Conservation (phyloP, 83 land plant genomes). For the Isoetes engelmannii region DNA sequence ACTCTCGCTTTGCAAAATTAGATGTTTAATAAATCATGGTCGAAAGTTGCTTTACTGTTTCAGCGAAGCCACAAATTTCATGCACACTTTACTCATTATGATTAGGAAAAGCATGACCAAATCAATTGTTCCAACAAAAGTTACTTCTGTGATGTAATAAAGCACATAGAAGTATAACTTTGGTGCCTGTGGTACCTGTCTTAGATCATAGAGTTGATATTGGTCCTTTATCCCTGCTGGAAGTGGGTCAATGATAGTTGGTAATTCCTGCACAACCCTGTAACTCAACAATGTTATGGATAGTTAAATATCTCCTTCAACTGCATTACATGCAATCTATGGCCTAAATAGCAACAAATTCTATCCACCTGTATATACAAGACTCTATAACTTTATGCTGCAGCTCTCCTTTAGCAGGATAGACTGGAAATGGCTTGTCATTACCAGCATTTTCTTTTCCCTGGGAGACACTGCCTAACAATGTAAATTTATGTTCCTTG, state of each 20-base stretch:
- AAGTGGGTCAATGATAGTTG: conserved; percentile 66
- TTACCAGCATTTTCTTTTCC: conserved; percentile 8
- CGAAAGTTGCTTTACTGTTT: too few species aligned
- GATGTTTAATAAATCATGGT: too few species aligned
- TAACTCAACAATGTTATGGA: background rate
- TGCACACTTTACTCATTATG: too few species aligned
- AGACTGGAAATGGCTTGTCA: conserved; percentile 66
- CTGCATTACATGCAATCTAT: too few species aligned
- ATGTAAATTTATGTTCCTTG: conserved; percentile 57
- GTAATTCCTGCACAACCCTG: conserved; percentile 53
- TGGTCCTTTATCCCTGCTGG: conserved; percentile 44
- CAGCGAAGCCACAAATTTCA: too few species aligned
- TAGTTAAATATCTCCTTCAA: too few species aligned
- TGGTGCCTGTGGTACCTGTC: conserved; percentile 37
- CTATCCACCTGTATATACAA: conserved; percentile 51
- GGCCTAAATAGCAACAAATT: background rate
- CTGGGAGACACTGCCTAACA: conserved; percentile 37
- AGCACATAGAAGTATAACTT: background rate
- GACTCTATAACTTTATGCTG: conserved; percentile 47
- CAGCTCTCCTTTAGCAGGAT: conserved; percentile 62
- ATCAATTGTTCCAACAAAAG: too few species aligned
- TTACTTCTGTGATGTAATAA: background rate
- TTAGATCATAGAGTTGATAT: conserved; percentile 42
- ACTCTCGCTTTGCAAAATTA: too few species aligned
- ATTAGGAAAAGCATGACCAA: too few species aligned